These are phyloP conservation scores for Zanthoxylum bungeanum DNA, from an alignment of 345 rosid species.

Conservation along the genomic window DNA sequence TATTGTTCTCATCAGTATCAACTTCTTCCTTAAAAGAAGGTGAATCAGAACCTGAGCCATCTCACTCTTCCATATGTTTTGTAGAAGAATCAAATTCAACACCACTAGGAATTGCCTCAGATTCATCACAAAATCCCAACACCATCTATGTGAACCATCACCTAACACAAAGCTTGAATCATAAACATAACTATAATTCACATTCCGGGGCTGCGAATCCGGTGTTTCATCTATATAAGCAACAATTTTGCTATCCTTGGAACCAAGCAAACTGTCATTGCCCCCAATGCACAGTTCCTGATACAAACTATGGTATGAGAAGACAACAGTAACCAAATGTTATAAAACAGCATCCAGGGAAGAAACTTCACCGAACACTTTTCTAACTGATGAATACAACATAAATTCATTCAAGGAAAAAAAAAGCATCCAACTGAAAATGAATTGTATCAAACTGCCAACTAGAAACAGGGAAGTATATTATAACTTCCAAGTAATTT, in stretches of 20 bases:
- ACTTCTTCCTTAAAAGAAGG: conserved; percentile 32
- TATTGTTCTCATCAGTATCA: conserved; percentile 27
- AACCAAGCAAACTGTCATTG: conserved; percentile 32
- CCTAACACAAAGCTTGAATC: conserved; percentile 61
- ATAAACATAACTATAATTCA: conserved; percentile 49
- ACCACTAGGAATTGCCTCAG: conserved; percentile 45
- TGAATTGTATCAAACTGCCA: neutral
- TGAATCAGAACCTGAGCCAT: conserved; percentile 26
- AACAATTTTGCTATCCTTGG: conserved; percentile 44
- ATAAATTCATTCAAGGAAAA: neutral
- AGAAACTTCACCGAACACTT: neutral
- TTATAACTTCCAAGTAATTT: neutral
- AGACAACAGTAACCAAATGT: neutral
- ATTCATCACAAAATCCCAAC: conserved; percentile 59
- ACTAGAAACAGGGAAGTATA: neutral
- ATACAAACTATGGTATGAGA: conserved; percentile 34
- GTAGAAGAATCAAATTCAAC: conserved; percentile 40
- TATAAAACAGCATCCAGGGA: neutral
- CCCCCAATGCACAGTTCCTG: conserved; percentile 13
- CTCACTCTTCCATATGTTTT: conserved; percentile 38
- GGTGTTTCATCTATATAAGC: conserved; percentile 63
- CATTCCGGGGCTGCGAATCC: conserved; percentile 28
- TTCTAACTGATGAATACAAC: neutral
- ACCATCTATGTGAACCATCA: conserved; percentile 57
- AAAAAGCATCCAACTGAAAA: neutral